A percentile compares a stretch with the other conserved stretches of the same genome.
Evolutionary conservation across 2,329 filamentous ascomycete species (phyloP).

Genomic region (Ascocoryne sarcoides): DNA sequence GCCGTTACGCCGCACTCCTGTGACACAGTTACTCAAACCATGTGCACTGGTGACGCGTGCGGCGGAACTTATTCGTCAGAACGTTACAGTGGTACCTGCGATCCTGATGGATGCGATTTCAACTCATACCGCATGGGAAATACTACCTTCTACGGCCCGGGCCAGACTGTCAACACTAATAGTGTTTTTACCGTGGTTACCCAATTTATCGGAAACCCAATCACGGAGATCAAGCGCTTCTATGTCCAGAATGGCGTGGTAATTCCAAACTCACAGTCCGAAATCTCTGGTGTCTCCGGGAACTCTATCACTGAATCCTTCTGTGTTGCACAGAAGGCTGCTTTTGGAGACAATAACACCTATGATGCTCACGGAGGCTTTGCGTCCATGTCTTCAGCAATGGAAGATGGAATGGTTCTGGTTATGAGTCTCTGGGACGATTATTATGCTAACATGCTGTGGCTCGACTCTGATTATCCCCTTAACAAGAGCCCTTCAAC

Average conservation of each 20-base stretch:
- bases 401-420: conserved; percentile 44
- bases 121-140: conserved; percentile 51
- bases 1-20: conserved; percentile 41
- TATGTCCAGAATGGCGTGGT: conserved; percentile 47
- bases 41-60: conserved; percentile 35
- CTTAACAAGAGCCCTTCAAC: conserved; percentile 35
- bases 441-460: conserved; percentile 43
- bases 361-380: conserved; percentile 49
- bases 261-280: conserved; percentile 35
- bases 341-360: conserved; percentile 34
- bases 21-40: conserved; percentile 39
- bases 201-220: conserved; percentile 45
- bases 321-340: conserved; percentile 42
- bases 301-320: conserved; percentile 42
- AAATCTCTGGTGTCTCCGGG: conserved; percentile 34
- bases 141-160: conserved; percentile 45
- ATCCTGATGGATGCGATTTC: conserved; percentile 54
- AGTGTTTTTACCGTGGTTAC: conserved; percentile 48
- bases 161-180: conserved; percentile 42
- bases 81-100: conserved; percentile 43
- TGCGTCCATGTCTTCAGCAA: conserved; percentile 43
- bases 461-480: conserved; percentile 42
- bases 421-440: conserved; percentile 49
- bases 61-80: conserved; percentile 20
- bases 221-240: conserved; percentile 45